Conservation (phyloP, 2,329 filamentous ascomycete species). For the Chrysoporthe deuterocubensis region DNA sequence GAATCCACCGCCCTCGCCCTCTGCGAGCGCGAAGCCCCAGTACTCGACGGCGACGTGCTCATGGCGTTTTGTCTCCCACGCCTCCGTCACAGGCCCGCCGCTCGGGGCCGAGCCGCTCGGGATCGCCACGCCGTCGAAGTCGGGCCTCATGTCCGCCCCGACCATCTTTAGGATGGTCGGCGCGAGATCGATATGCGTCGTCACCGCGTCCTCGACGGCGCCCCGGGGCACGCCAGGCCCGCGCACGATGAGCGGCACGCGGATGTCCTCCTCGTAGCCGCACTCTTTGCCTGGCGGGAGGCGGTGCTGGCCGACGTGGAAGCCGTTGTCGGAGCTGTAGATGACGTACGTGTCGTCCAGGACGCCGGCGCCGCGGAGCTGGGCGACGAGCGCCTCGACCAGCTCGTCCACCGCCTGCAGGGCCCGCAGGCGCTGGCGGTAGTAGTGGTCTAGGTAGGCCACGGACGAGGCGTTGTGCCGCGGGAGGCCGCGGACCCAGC, state of each 20-base stretch:
- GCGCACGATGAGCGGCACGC: conserved; percentile 63
- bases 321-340: conserved; percentile 64
- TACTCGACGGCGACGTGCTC: conserved; percentile 56
- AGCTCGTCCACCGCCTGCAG: conserved; percentile 62
- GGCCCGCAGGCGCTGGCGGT: conserved; percentile 54
- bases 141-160: conserved; percentile 45
- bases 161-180: conserved; percentile 59
- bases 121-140: conserved; percentile 63
- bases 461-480: conserved; percentile 42
- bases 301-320: conserved; percentile 62
- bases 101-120: conserved; percentile 28
- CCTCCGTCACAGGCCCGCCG: neutral
- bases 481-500: conserved; percentile 48
- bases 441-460: conserved; percentile 55
- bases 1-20: conserved; percentile 33
- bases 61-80: conserved; percentile 35
- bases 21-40: conserved; percentile 45
- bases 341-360: conserved; percentile 65
- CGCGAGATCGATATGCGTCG: conserved; percentile 66
- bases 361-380: conserved; percentile 55
- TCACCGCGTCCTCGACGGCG: conserved; percentile 49
- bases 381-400: conserved; percentile 49
- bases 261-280: conserved; percentile 62
- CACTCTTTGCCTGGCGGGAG: conserved; percentile 62
- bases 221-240: conserved; percentile 57